Base-by-base conservation (phyloP, 257 asterid genomes). In the Plantago major region DNA sequence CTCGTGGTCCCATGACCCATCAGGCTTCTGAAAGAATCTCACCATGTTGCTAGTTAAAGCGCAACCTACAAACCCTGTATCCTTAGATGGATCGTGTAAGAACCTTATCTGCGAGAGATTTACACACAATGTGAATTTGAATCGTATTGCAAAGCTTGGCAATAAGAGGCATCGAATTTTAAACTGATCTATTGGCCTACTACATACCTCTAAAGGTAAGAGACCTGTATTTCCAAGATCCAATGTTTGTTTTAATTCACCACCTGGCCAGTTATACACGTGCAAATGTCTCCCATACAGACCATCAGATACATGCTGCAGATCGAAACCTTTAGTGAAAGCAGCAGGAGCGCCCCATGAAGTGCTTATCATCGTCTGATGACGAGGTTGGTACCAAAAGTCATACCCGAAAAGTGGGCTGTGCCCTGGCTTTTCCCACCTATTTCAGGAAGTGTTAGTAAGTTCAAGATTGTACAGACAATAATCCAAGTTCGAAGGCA, bases 351-450 rank as follows among this genome's bases (percentile, higher is more conserved):
- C 96, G 51, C 99, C 99, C 99, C 97, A 93, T 4, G 97, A 83
- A 56, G 82, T 69, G 76, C 99, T 93, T 71, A 93, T 93, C 99
- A 93, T 93, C 49, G 95, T 93, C 72, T 93, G 89, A 67, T 89
- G 97, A 22, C 89, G 91, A 46, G 99, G 99, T 74, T 93, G 99
- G 77, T 93, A 93, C 99, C 99, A 93, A 74, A 76, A 93, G 79
- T 93, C 99, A 22, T 93, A 93, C 11, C 99, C 99, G 11, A 56
- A 93, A 42, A 74, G 78, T 1, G 99, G 99, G 77, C 92, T 85
- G 64, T 93, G 86, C 30, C 99, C 99, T 42, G 97, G 97, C 65
- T 89, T 93, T 69, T 93, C 99, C 99, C 99, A 93, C 84, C 99
- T 92, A 51, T 71, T 11, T 13, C 13, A 17, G 40, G 47, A 16